Conservation (phyloP, 768 basidiomycete genomes). For the Melanogaster broomeanus region DNA sequence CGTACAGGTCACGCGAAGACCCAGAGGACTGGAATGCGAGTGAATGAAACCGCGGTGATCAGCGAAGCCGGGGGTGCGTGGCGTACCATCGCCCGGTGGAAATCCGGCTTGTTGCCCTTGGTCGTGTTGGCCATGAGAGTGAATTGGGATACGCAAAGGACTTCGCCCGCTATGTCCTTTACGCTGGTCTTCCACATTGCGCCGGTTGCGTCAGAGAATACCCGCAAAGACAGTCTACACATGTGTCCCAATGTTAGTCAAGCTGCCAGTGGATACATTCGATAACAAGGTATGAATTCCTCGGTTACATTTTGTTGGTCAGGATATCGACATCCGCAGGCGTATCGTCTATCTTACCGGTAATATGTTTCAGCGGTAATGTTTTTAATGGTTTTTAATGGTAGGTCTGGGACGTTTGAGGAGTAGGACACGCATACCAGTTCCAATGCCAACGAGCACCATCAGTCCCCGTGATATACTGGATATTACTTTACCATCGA, state of each 20-base stretch:
- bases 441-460: constrained; percentile 88
- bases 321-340: constrained; percentile 68
- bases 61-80: neutral
- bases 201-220: constrained; percentile 64
- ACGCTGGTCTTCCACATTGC: constrained; percentile 88
- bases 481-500: constrained; percentile 78
- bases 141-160: constrained; percentile 95
- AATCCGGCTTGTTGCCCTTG: constrained; percentile 91
- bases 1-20: constrained; percentile 68
- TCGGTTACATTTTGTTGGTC: constrained; percentile 78
- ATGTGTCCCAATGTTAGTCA: neutral
- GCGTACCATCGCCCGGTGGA: constrained; percentile 89
- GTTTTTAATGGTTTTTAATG: constrained; percentile 5
- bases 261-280: constrained; percentile 6
- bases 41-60: neutral
- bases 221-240: constrained; percentile 65
- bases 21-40: constrained; percentile 56
- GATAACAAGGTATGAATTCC: neutral
- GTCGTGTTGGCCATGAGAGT: constrained; percentile 84
- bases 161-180: constrained; percentile 85
- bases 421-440: constrained; percentile 48
- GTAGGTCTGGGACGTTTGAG: neutral
- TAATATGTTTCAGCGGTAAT: constrained; percentile 2
- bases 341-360: constrained; percentile 73
- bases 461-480: constrained; percentile 83